phyloP scores from a whole-genome alignment of 371 early-diverging fungal genomes.

The Mortierella sp. region DNA sequence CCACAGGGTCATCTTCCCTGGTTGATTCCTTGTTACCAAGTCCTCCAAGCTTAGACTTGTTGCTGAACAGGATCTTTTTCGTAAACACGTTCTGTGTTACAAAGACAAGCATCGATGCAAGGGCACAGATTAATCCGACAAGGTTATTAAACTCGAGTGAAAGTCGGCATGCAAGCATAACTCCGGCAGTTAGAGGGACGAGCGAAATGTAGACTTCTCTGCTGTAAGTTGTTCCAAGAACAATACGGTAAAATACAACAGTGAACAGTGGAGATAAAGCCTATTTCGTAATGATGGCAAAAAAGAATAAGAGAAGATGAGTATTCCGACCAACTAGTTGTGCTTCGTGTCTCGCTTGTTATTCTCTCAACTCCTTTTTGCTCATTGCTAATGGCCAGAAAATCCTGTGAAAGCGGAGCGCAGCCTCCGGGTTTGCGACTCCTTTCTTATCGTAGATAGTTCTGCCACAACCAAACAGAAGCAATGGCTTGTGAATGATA shows the following conservation, averaged over 20 bases:
- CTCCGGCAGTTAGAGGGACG: constrained; percentile 86
- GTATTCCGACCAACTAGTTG: constrained; percentile 55
- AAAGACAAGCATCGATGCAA: constrained; percentile 83
- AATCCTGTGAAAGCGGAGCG: not conserved
- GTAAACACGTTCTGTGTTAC: constrained; percentile 88
- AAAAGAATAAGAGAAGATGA: constrained; percentile 74
- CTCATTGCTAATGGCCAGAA: too few relatives aligned
- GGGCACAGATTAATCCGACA: constrained; percentile 79
- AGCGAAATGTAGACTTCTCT: constrained; percentile 79
- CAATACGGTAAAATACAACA: constrained; percentile 78
- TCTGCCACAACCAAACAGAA: too few relatives aligned
- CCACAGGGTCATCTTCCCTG: constrained; percentile 27
- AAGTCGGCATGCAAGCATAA: constrained; percentile 81
- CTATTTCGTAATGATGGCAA: constrained; percentile 77
- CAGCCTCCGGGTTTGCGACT: too few relatives aligned
- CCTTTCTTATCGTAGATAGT: not conserved
- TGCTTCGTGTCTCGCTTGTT: too few relatives aligned
- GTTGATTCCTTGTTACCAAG: constrained; percentile 42
- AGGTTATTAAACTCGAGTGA: constrained; percentile 62
- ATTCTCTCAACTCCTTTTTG: too few relatives aligned
- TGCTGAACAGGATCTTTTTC: constrained; percentile 79
- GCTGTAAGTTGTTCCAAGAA: constrained; percentile 76
- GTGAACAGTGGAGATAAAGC: constrained; percentile 92
- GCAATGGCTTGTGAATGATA: not conserved
- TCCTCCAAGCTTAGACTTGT: constrained; percentile 69